Evolutionary conservation across 192 early-diverging fungal species (phyloP), one percentile per base, ranked within the genome.

Genomic region (Rhizoclosmatium globosum): DNA sequence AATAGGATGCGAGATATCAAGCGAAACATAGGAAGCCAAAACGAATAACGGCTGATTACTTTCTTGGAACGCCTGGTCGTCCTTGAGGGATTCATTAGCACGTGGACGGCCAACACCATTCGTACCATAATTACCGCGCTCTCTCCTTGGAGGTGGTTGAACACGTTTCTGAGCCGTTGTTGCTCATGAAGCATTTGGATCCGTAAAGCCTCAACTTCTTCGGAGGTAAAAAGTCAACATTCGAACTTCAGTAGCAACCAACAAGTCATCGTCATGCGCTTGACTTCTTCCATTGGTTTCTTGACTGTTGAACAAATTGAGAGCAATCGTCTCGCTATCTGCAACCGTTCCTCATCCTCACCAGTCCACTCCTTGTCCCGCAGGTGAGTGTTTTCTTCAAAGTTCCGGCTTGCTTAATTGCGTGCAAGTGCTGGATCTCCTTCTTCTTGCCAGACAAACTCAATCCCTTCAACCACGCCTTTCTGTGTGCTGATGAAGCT

Each of bases 181-280:
- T 53, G 50, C 42, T 76, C 62, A 31, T 76, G 62, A 31, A 46
- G 64, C 31, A 59, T 45, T 23, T 66, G 64, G 11, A 76, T 47
- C 3, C 64, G 39, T 44, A 76, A 67, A 1, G 74, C 74, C 39
- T 76, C 74, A n/a, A 76, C 48, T 42, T 76, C 74, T 46, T 76
- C 74, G 23, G 74, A 21, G 74, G 74, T 15, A 76, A 43, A 61
- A 76, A 76, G 45, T 76, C 74, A 17, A 66, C 74, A 17, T n/a
- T 13, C 21, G 11, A 21, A 7, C 13, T 6, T 7, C 6, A 7
- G 61, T 1, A 13, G 42, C 67, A 15, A 65, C 64, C 31, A 31
- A 31, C 31, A 31, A 31, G 31, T 31, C 31, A 31, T 31, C 31
- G 31, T 31, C 31, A 31, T 31, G 31, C 31, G 31, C 31, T 31